These are phyloP conservation scores for Scedosporium aurantiacum DNA, from an alignment of 2,329 filamentous ascomycete species.

Conservation along the genomic window DNA sequence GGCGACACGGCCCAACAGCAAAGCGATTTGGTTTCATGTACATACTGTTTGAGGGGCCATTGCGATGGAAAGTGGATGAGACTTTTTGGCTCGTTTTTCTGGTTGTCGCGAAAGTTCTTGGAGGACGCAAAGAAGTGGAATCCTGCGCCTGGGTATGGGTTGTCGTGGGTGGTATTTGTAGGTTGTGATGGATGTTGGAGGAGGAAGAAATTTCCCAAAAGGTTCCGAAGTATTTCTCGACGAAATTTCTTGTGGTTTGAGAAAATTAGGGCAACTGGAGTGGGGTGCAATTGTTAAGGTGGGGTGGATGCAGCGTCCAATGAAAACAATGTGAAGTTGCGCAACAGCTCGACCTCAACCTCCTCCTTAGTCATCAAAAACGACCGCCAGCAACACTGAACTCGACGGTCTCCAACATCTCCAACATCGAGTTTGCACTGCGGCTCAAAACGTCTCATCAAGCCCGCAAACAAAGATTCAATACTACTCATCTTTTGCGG, in stretches of 20 bases:
- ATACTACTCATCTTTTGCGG: background rate
- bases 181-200: slow-evolving; percentile 8
- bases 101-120: slow-evolving; percentile 10
- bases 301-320: background rate
- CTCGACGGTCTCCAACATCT: too few species aligned
- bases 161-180: slow-evolving; percentile 5
- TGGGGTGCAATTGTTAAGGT: background rate
- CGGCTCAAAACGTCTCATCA: too few species aligned
- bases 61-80: slow-evolving; percentile 31
- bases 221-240: slow-evolving; percentile 6
- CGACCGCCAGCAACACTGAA: too few species aligned
- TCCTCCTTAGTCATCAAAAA: background rate
- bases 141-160: slow-evolving; percentile 58
- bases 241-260: slow-evolving; percentile 18
- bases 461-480: background rate
- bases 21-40: slow-evolving; percentile 61
- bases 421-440: too few species aligned
- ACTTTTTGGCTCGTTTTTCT: slow-evolving; percentile 17
- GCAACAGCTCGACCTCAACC: background rate
- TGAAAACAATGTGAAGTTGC: background rate
- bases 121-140: slow-evolving; percentile 56
- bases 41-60: slow-evolving; percentile 88
- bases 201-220: slow-evolving; percentile 5
- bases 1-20: slow-evolving; percentile 67
- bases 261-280: slow-evolving; percentile 20